Percentiles rank a stretch among this genome's conserved stretches.
These are phyloP conservation scores for Chloris gayana DNA, from an alignment of 176 grass and related monocot genomes.

Conservation along the genomic window DNA sequence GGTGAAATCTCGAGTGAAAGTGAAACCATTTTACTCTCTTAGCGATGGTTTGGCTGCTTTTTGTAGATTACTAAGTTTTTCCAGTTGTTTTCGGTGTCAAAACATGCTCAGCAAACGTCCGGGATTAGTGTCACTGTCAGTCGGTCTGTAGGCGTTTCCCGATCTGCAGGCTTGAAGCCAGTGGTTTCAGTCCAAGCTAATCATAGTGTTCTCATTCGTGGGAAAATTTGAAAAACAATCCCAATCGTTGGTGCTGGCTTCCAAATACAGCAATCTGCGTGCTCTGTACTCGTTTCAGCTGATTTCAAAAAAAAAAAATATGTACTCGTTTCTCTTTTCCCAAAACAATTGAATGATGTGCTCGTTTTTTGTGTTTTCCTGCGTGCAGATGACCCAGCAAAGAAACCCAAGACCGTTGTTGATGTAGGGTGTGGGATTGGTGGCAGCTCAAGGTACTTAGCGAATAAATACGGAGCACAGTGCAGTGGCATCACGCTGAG, in stretches of 20 bases:
- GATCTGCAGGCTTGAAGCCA: neutral
- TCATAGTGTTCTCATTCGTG: no score
- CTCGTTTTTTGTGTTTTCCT: neutral
- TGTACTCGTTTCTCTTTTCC: no score
- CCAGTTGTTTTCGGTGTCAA: no score
- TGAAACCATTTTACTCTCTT: no score
- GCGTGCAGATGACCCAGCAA: constrained; percentile 56
- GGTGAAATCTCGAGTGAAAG: neutral
- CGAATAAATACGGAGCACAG: constrained; percentile 74
- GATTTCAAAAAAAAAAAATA: no score
- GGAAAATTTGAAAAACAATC: no score
- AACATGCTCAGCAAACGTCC: neutral
- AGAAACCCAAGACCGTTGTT: constrained; percentile 70
- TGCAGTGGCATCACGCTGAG: constrained; percentile 85
- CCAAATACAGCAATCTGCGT: no score
- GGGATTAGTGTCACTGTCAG: neutral
- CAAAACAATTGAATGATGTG: neutral
- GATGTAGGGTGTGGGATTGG: constrained; percentile 94
- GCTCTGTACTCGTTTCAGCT: no score
- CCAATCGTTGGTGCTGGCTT: no score
- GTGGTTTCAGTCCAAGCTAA: neutral
- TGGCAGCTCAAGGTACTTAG: constrained; percentile 94
- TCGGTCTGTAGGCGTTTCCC: neutral
- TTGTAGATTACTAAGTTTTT: no score
- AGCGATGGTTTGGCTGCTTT: no score